Percentiles rank a stretch among this genome's conserved stretches.
Evolutionary conservation across 169 alveolate genomes (phyloP).

Genomic region (Cryptosporidium tyzzeri): DNA sequence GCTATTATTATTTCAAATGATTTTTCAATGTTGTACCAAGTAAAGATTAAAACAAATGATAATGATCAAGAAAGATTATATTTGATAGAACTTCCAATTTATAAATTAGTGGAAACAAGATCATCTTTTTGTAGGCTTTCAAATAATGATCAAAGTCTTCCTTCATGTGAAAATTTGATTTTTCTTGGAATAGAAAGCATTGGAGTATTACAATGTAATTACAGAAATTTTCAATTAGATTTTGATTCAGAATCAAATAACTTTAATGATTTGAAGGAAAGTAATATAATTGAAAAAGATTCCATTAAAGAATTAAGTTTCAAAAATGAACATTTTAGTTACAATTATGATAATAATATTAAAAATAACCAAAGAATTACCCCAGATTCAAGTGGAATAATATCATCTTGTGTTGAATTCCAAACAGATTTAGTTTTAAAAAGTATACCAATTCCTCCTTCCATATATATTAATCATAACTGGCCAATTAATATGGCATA

Average conservation of each 20-base stretch:
- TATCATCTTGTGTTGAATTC: background rate
- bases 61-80: background rate
- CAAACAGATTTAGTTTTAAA: background rate
- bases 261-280: background rate
- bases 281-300: background rate
- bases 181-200: conserved; percentile 63
- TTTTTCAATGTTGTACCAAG: conserved; percentile 24
- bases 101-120: conserved; percentile 18
- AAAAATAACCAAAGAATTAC: background rate
- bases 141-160: background rate
- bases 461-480: conserved; percentile 77
- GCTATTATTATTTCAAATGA: conserved; percentile 35
- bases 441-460: conserved; percentile 79
- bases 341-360: background rate
- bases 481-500: conserved; percentile 80
- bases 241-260: background rate
- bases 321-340: background rate
- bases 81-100: conserved; percentile 51
- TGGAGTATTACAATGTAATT: conserved; percentile 27
- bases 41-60: background rate
- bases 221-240: conserved; percentile 35
- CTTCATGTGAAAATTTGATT: conserved; percentile 38
- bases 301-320: background rate
- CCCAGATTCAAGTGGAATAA: conserved; percentile 7
- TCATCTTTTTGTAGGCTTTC: conserved; percentile 4